Evolutionary conservation across 2,329 filamentous ascomycete genomes (phyloP), one percentile per base, ranked within the genome.

Genomic region (Pseudogymnoascus sp.): DNA sequence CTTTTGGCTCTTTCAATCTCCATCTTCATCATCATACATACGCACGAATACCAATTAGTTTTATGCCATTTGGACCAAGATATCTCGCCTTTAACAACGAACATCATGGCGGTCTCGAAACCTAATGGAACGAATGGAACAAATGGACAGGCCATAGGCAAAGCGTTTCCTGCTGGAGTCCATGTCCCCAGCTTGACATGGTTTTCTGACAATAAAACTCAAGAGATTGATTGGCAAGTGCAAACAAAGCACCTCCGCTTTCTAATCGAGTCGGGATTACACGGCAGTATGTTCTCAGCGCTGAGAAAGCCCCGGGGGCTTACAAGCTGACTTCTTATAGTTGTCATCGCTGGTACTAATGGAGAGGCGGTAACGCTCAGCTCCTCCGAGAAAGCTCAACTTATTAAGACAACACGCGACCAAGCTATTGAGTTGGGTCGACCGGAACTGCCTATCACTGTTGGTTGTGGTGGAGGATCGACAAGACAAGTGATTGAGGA

Each of bases 331-430:
- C 19, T 22, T 8, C 14, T 14, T 19, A 56, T 43, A 67, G 68
- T 74, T 61, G 77, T 79, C 16, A 73, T 78, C 24, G 76, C 75
- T 26, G 77, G 78, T 38, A 77, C 78, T 4, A 80, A 78, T 61
- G 78, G 78, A 16, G 78, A 79, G 71, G 77, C 77, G 4, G 76
- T 75, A 16, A 73, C 77, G 3, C 71, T 79, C 8, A 74, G 70
- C 2, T 68, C 73, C 2, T 63, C 70, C 2, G 78, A 80, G 65
- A 79, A 78, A 65, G 68, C 68, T 4, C 67, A 75, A 22, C 72
- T 80, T 14, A 74, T 78, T 4, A 72, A 73, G 22, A 72, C 67
- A 7, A 73, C 76, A n/a, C 72, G 76, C 24, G 73, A 76, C 41
- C 72, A 75, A 24, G 76, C 75, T 10, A 61, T 63, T 7, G 31